phyloP scores from a whole-genome alignment of 257 asterid genomes.

The Capsicum baccatum region DNA sequence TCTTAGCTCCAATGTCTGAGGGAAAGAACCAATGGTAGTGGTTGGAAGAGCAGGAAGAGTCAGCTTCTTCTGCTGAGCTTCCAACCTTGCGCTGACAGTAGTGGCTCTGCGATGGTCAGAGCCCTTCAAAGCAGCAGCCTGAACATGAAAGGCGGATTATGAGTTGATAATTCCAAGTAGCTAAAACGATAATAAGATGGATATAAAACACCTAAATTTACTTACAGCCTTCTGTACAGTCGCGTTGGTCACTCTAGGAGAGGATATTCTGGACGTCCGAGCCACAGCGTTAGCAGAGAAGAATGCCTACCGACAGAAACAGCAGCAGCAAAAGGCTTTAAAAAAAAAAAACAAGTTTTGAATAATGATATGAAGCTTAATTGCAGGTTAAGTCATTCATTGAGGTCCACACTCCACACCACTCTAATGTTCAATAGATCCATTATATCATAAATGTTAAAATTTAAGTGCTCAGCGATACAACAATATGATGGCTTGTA shows the following conservation, averaged over 20 bases:
- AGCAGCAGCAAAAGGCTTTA: neutral
- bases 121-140: constrained; percentile 88
- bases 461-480: neutral
- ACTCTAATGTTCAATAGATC: neutral
- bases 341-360: neutral
- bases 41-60: constrained; percentile 98
- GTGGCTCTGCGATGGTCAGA: constrained; percentile 98
- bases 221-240: constrained; percentile 99
- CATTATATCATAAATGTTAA: neutral
- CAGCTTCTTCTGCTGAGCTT: constrained; percentile 94
- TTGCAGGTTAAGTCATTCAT: neutral
- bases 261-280: constrained; percentile 90
- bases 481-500: neutral
- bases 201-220: constrained; percentile 27
- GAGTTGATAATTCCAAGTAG: neutral
- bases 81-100: constrained; percentile 86
- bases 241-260: constrained; percentile 90
- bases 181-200: neutral
- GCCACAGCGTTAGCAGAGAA: constrained; percentile 86
- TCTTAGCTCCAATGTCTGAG: constrained; percentile 92
- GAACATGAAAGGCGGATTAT: constrained; percentile 27
- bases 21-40: constrained; percentile 97
- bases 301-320: constrained; percentile 55
- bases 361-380: neutral
- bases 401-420: neutral